phyloP scores from a whole-genome alignment of 305 asterid species.

The Stenogyne calaminthoides region DNA sequence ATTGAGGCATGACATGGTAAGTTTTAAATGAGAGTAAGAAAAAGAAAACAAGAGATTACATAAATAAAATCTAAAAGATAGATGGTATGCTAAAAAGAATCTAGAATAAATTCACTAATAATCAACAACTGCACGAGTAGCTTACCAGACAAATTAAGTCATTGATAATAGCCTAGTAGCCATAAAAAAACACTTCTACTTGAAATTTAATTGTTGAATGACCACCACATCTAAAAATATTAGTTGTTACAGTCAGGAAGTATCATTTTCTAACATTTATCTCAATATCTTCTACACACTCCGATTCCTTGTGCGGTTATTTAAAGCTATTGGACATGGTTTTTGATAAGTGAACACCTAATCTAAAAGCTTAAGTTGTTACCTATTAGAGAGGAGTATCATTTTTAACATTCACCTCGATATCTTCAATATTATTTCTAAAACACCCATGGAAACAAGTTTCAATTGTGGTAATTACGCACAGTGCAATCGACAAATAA shows the following conservation, averaged over 20 bases:
- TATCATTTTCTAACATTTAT: not conserved
- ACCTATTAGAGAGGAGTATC: not conserved
- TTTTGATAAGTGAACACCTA: not conserved
- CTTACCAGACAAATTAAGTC: not conserved
- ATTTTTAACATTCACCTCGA: not conserved
- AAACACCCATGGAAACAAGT: slow-evolving; percentile 12
- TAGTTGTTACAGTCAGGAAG: not conserved
- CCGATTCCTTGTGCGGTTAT: not conserved
- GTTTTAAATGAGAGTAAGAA: not conserved
- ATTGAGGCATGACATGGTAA: slow-evolving; percentile 13
- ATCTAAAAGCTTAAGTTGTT: not conserved
- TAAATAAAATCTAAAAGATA: not conserved
- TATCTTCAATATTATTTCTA: not conserved
- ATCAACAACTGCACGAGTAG: slow-evolving; percentile 15
- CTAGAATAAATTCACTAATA: not conserved
- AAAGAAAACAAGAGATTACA: not conserved
- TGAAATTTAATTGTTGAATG: not conserved
- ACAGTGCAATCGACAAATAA: not conserved
- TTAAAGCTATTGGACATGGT: not conserved
- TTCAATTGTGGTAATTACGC: not conserved
- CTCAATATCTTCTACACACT: not conserved
- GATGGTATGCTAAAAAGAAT: not conserved
- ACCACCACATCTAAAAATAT: not conserved
- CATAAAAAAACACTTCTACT: not conserved
- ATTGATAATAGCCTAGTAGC: not conserved